Conservation (phyloP, 2,329 filamentous ascomycete genomes). For the Ilyonectria destructans region DNA sequence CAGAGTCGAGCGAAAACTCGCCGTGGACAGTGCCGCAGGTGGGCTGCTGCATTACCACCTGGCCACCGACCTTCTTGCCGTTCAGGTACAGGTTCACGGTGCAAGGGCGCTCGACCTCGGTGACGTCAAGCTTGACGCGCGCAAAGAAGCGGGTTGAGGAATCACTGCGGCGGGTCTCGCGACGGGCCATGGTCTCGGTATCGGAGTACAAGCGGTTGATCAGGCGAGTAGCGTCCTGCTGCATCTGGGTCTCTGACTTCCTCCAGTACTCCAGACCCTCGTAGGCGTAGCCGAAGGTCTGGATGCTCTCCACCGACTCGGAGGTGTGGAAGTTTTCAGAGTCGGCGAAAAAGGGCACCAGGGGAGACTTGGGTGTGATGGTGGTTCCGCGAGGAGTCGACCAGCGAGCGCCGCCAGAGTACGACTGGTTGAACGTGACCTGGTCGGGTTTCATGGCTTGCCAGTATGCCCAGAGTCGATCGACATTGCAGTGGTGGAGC, state of each 20-base stretch:
- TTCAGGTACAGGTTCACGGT: conserved; percentile 55
- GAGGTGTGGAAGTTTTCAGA: conserved; percentile 61
- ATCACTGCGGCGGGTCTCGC: conserved; percentile 30
- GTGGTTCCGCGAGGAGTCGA: conserved; percentile 58
- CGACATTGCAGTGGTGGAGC: conserved; percentile 72
- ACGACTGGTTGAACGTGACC: conserved; percentile 55
- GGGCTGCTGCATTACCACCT: conserved; percentile 58
- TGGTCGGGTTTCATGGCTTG: conserved; percentile 60
- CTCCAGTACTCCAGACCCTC: conserved; percentile 55
- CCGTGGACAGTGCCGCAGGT: conserved; percentile 52
- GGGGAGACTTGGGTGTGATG: conserved; percentile 62
- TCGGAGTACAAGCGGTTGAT: conserved; percentile 55
- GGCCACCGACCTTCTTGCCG: conserved; percentile 52
- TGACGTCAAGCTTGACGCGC: conserved; percentile 53
- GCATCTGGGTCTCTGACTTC: conserved; percentile 52
- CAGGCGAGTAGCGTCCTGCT: conserved; percentile 49
- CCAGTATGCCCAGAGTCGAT: conserved; percentile 75
- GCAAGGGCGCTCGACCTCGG: conserved; percentile 56
- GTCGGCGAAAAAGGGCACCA: conserved; percentile 66
- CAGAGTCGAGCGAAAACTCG: conserved; percentile 66
- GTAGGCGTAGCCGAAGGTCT: conserved; percentile 59
- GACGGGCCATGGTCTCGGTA: conserved; percentile 17
- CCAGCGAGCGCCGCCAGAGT: conserved; percentile 56
- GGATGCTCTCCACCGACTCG: conserved; percentile 52
- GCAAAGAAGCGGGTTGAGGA: conserved; percentile 55